Evolutionary conservation across 2,329 filamentous ascomycete species (phyloP).

Genomic region (Teratosphaeria destructans): DNA sequence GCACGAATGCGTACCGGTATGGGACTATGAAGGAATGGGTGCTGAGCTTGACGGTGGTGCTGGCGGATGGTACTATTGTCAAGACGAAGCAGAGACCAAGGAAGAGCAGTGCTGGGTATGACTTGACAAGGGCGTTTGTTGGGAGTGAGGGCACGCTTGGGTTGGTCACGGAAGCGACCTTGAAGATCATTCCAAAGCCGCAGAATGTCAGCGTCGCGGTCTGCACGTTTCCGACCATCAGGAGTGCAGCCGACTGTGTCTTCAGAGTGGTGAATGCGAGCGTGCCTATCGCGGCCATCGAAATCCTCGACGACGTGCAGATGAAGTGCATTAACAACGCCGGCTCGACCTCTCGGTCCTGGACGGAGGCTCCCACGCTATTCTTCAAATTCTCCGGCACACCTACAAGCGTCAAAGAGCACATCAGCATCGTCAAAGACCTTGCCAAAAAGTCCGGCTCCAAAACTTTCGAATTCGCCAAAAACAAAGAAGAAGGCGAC

Average conservation of each 20-base stretch:
- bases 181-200: slow-evolving; percentile 77
- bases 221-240: slow-evolving; percentile 52
- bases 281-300: slow-evolving; percentile 79
- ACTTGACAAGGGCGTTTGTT: slow-evolving; percentile 80
- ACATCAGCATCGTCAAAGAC: slow-evolving; percentile 57
- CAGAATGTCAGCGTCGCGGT: slow-evolving; percentile 74
- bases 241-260: slow-evolving; percentile 68
- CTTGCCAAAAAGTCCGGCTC: slow-evolving; percentile 50
- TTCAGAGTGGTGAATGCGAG: slow-evolving; percentile 69
- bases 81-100: slow-evolving; percentile 80
- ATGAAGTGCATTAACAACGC: slow-evolving; percentile 65
- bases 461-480: slow-evolving; percentile 60
- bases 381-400: slow-evolving; percentile 71
- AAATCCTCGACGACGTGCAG: slow-evolving; percentile 85
- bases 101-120: slow-evolving; percentile 86
- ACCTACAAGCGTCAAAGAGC: slow-evolving; percentile 61
- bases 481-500: slow-evolving; percentile 51
- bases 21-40: slow-evolving; percentile 96
- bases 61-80: slow-evolving; percentile 82
- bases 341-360: slow-evolving; percentile 52
- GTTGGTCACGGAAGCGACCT: slow-evolving; percentile 78
- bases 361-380: slow-evolving; percentile 60
- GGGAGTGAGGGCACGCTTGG: slow-evolving; percentile 87
- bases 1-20: slow-evolving; percentile 85
- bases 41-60: slow-evolving; percentile 70